phyloP scores from a whole-genome alignment of 2,329 filamentous ascomycete genomes.

The Diplocarpon mali region DNA sequence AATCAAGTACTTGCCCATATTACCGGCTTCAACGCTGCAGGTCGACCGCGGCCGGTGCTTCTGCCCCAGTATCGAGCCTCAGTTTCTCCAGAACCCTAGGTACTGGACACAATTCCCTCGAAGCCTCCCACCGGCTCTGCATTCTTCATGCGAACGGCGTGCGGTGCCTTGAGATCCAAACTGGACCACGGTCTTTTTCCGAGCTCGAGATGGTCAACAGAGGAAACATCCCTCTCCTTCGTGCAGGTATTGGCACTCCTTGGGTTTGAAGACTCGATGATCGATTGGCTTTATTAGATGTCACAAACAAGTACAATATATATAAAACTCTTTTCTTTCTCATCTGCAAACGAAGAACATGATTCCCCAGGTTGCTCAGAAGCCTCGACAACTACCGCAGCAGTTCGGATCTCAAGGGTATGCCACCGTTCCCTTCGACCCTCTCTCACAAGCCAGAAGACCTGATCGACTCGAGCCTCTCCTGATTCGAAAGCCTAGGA shows the following conservation, averaged over 20 bases:
- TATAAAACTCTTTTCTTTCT: constrained; percentile 4
- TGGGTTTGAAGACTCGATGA: constrained; percentile 20
- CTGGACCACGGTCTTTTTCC: constrained; percentile 16
- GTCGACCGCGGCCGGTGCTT: neutral
- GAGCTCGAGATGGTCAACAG: constrained; percentile 27
- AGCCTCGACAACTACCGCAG: constrained; percentile 27
- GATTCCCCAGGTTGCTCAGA: constrained; percentile 37
- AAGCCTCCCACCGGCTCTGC: neutral
- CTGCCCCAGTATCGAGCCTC: neutral
- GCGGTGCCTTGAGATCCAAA: constrained; percentile 10
- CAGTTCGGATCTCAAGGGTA: constrained; percentile 20
- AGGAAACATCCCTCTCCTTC: constrained; percentile 24
- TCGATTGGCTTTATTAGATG: constrained; percentile 11
- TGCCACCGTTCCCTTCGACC: constrained; percentile 21
- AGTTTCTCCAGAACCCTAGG: too few relatives aligned
- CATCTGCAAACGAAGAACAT: constrained; percentile 28
- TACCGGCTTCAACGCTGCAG: neutral
- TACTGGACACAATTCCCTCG: neutral
- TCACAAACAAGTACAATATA: constrained; percentile 12
- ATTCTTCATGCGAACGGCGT: constrained; percentile 4
- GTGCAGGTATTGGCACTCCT: constrained; percentile 28
- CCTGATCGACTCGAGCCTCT: constrained; percentile 16
- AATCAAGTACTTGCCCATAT: too few relatives aligned
- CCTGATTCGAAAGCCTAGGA: constrained; percentile 24
- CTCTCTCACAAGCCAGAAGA: constrained; percentile 13